Evolutionary conservation across 2,329 filamentous ascomycete genomes (phyloP).

Genomic region (Trichoderma harzianum): DNA sequence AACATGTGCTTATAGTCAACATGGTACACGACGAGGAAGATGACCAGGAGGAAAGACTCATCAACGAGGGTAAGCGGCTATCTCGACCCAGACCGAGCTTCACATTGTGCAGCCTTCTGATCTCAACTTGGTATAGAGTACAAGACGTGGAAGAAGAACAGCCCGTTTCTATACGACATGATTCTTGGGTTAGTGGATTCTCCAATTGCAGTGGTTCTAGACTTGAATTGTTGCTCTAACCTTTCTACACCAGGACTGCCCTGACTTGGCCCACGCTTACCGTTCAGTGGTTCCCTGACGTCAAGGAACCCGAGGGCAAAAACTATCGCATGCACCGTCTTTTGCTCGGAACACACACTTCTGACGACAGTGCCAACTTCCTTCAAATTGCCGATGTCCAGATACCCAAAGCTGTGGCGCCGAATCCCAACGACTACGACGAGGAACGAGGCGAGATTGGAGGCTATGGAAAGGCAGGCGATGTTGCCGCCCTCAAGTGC

Average conservation of each 20-base stretch:
- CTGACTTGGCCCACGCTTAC: conserved; percentile 97
- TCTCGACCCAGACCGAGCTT: neutral
- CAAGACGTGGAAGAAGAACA: conserved; percentile 99
- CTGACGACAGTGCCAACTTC: conserved; percentile 80
- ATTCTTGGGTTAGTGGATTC: conserved; percentile 64
- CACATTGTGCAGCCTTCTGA: conserved; percentile 1
- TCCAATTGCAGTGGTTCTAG: neutral
- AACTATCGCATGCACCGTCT: conserved; percentile 84
- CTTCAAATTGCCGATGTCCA: conserved; percentile 93
- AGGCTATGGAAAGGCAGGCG: conserved; percentile 75
- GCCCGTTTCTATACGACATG: conserved; percentile 96
- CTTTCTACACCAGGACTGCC: conserved; percentile 60
- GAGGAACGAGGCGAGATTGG: conserved; percentile 91
- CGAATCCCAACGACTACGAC: conserved; percentile 82
- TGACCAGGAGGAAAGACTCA: conserved; percentile 75
- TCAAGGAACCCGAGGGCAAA: conserved; percentile 82
- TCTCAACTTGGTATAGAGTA: conserved; percentile 63
- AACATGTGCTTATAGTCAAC: conserved; percentile 29
- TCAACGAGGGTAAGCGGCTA: conserved; percentile 72
- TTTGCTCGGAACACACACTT: conserved; percentile 91
- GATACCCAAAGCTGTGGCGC: conserved; percentile 73
- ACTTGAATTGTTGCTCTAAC: conserved; percentile 3
- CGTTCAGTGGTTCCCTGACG: conserved; percentile 96
- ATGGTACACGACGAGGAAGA: conserved; percentile 64
- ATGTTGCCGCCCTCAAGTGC: conserved; percentile 75